Percentiles rank a stretch among this genome's conserved stretches.
Evolutionary conservation across 192 early-diverging fungal genomes (phyloP).

Genomic region (Coemansia sp.): DNA sequence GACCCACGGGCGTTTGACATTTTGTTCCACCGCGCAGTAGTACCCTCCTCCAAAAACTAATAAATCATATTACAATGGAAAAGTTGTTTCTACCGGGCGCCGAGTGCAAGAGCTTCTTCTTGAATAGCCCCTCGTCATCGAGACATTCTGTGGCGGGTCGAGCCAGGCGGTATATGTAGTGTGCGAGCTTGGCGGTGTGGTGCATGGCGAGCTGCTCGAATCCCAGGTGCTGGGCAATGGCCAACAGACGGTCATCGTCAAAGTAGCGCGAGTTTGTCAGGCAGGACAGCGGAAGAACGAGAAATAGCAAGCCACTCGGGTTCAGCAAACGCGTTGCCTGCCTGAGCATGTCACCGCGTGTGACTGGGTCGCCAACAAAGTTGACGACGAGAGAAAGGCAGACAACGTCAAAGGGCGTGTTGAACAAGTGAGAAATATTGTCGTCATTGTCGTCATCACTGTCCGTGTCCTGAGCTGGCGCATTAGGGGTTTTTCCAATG

Average conservation of each 20-base stretch:
- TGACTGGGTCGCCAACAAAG: conserved; percentile 74
- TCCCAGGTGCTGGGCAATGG: conserved; percentile 64
- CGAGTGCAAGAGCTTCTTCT: conserved; percentile 67
- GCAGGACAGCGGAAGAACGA: conserved; percentile 82
- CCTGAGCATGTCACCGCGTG: conserved; percentile 69
- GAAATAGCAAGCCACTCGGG: conserved; percentile 60
- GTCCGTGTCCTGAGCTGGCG: neutral
- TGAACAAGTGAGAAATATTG: conserved; percentile 19
- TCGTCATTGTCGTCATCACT: conserved; percentile 39
- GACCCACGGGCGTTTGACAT: conserved; percentile 29
- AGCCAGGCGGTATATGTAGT: conserved; percentile 64
- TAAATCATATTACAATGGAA: conserved; percentile 55
- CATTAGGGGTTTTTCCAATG: conserved; percentile 16
- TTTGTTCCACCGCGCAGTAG: conserved; percentile 26
- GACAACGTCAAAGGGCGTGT: conserved; percentile 64
- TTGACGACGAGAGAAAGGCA: conserved; percentile 85
- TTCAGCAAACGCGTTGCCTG: conserved; percentile 53
- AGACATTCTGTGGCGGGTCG: neutral
- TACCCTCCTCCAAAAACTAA: neutral
- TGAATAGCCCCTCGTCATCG: conserved; percentile 22
- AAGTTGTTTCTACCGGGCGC: conserved; percentile 71
- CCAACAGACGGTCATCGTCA: conserved; percentile 65
- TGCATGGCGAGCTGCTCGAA: conserved; percentile 61
- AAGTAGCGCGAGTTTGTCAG: conserved; percentile 82
- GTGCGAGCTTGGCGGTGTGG: conserved; percentile 73